A percentile compares a stretch with the other conserved stretches of the same genome.
Conservation (phyloP, 2,329 filamentous ascomycete genomes). For the Cercospora beticola region DNA sequence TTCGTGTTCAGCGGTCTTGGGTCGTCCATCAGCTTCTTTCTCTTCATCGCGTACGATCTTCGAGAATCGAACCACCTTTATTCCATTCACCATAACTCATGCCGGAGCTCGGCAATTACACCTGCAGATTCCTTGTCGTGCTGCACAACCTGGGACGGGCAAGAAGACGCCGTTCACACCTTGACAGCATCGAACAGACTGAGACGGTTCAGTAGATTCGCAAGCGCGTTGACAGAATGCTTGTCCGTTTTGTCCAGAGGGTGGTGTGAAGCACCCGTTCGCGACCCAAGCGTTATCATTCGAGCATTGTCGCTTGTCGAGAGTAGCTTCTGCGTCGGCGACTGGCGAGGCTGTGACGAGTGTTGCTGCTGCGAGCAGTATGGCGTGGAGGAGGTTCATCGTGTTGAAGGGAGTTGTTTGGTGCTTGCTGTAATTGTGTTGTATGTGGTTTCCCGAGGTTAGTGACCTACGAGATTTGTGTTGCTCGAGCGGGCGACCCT, state of each 20-base stretch:
- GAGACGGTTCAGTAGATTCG: background rate
- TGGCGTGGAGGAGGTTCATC: background rate
- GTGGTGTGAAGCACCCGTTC: background rate
- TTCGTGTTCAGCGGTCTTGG: no score
- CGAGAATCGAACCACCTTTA: no score
- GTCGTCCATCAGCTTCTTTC: no score
- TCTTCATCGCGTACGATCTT: no score
- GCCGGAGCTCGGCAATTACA: conserved; percentile 1
- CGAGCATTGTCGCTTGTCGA: conserved; percentile 6
- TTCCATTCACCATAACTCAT: no score
- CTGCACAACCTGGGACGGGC: background rate
- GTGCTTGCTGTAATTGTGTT: background rate
- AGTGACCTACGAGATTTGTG: background rate
- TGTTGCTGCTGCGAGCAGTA: background rate
- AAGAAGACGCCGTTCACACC: background rate
- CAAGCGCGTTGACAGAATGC: background rate
- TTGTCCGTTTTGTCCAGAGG: background rate
- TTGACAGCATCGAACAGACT: background rate
- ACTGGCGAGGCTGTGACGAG: background rate
- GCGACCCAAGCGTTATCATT: background rate
- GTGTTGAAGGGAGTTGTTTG: no score
- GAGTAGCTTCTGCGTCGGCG: background rate
- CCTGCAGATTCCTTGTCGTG: background rate
- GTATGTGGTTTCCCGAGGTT: background rate
- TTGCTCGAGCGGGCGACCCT: background rate